These are phyloP conservation scores for Camptophora hylomeconis DNA, from an alignment of 2,329 filamentous ascomycete species.

Conservation along the genomic window DNA sequence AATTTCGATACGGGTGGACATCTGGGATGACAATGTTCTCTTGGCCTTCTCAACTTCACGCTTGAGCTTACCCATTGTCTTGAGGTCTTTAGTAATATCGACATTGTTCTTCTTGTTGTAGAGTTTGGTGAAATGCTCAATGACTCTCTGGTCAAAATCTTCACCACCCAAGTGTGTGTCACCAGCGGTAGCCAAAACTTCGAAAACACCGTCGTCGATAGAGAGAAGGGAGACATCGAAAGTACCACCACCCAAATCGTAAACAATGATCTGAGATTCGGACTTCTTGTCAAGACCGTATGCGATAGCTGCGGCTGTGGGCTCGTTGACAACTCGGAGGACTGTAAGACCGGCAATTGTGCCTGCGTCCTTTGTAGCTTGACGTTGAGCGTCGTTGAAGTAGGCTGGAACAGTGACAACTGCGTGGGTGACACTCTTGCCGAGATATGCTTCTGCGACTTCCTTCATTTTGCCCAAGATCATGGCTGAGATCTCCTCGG, in stretches of 20 bases:
- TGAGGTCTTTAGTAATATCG: constrained; percentile 84
- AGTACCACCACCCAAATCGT: constrained; percentile 87
- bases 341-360: constrained; percentile 86
- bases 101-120: constrained; percentile 98
- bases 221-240: constrained; percentile 90
- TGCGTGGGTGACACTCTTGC: constrained; percentile 47
- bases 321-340: constrained; percentile 92
- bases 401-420: constrained; percentile 92
- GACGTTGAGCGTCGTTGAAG: constrained; percentile 97
- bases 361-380: constrained; percentile 92
- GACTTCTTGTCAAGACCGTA: constrained; percentile 77
- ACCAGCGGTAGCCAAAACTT: constrained; percentile 88
- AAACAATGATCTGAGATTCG: constrained; percentile 82
- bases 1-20: constrained; percentile 88
- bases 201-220: constrained; percentile 84
- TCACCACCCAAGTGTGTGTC: constrained; percentile 97
- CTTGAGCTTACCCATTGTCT: constrained; percentile 99
- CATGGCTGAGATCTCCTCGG: constrained; percentile 56
- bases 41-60: constrained; percentile 99
- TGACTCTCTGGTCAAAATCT: constrained; percentile 96
- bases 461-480: constrained; percentile 56
- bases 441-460: constrained; percentile 48
- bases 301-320: constrained; percentile 86
- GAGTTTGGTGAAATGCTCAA: constrained; percentile 88
- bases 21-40: constrained; percentile 89